A percentile compares a stretch with the other conserved stretches of the same genome.
phyloP scores from a whole-genome alignment of 192 early-diverging fungal genomes.

The Entomortierella beljakovae region DNA sequence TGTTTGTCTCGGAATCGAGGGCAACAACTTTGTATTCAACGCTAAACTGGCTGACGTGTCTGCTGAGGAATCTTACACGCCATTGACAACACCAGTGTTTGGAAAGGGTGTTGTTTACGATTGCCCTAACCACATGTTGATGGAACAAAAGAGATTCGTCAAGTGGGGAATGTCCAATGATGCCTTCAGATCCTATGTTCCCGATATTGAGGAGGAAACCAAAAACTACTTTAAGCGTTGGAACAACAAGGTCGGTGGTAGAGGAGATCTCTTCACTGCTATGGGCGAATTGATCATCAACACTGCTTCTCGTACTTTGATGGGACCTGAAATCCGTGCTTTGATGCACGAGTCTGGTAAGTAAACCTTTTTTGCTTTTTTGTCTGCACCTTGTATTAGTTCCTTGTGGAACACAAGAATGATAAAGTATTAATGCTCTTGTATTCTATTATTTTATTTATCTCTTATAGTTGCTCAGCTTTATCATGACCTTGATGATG shows the following conservation, averaged over 20 bases:
- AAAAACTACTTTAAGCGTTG: constrained; percentile 79
- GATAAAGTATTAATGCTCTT: background rate
- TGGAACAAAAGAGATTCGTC: constrained; percentile 99
- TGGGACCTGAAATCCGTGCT: constrained; percentile 93
- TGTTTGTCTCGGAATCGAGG: constrained; percentile 88
- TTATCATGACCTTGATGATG: constrained; percentile 95
- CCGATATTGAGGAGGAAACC: constrained; percentile 87
- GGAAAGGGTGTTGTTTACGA: constrained; percentile 97
- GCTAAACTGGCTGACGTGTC: constrained; percentile 84
- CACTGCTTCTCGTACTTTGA: constrained; percentile 93
- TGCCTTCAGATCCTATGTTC: constrained; percentile 89
- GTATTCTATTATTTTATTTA: background rate
- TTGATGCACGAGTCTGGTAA: constrained; percentile 76
- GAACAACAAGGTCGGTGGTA: constrained; percentile 65
- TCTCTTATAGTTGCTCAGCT: constrained; percentile 79
- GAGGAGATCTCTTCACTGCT: constrained; percentile 79
- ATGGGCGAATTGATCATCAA: constrained; percentile 93
- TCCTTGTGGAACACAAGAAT: background rate
- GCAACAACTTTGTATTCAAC: constrained; percentile 98
- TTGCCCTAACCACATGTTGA: constrained; percentile 88
- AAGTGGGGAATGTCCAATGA: constrained; percentile 92
- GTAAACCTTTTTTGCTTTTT: too few relatives aligned
- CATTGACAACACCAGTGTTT: constrained; percentile 94
- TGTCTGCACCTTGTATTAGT: background rate
- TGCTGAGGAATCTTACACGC: constrained; percentile 94